phyloP scores from a whole-genome alignment of 768 basidiomycete species.

The Harrya chromipes region DNA sequence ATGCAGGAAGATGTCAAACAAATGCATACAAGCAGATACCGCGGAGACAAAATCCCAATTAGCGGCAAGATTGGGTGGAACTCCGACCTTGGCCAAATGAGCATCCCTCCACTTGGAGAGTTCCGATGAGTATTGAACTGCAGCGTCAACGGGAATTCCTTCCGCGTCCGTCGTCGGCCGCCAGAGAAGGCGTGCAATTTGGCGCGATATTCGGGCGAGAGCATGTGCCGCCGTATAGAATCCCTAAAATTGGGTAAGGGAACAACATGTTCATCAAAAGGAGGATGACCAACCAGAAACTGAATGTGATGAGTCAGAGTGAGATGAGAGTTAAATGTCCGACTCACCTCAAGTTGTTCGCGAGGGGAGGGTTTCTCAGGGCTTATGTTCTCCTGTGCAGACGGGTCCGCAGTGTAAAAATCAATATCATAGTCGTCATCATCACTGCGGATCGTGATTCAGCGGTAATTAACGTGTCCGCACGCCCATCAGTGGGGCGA shows the following conservation, averaged over 20 bases:
- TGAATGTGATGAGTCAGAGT: slow-evolving; percentile 27
- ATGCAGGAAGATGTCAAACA: not conserved
- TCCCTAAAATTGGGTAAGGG: slow-evolving; percentile 44
- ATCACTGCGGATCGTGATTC: slow-evolving; percentile 41
- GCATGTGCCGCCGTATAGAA: slow-evolving; percentile 84
- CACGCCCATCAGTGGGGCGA: slow-evolving; percentile 8
- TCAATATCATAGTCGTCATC: slow-evolving; percentile 90
- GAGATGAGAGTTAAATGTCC: not conserved
- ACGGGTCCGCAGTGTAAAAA: slow-evolving; percentile 75
- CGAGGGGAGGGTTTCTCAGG: slow-evolving; percentile 59
- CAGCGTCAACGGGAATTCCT: slow-evolving; percentile 70
- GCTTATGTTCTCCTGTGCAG: slow-evolving; percentile 46
- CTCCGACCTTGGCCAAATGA: slow-evolving; percentile 76
- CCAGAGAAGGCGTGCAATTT: slow-evolving; percentile 81
- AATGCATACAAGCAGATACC: slow-evolving; percentile 55
- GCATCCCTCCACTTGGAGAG: slow-evolving; percentile 73
- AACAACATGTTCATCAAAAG: not conserved
- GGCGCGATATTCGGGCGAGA: slow-evolving; percentile 77
- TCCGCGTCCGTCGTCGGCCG: slow-evolving; percentile 70
- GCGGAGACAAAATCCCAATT: slow-evolving; percentile 89
- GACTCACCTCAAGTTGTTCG: slow-evolving; percentile 73
- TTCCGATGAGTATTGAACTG: slow-evolving; percentile 52
- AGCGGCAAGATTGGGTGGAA: slow-evolving; percentile 78
- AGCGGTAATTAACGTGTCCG: slow-evolving; percentile 23
- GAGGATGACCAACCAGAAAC: slow-evolving; percentile 59